Base-by-base conservation (phyloP, 176 grass and related monocot species). In the Ampelocalamus luodianensis region DNA sequence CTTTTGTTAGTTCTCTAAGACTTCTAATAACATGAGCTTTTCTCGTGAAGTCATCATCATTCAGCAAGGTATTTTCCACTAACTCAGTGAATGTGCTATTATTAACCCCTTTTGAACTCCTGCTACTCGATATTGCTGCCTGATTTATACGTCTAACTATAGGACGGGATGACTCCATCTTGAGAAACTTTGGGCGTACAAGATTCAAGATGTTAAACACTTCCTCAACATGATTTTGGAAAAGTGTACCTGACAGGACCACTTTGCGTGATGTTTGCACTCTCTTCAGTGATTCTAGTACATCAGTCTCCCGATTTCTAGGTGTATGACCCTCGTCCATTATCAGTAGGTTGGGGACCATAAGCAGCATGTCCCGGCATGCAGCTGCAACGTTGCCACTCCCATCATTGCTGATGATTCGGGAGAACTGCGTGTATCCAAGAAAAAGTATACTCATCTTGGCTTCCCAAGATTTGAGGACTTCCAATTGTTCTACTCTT, bases 351-450 rank as follows among this genome's bases (percentile, higher is more conserved):
- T 82, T 88, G 78, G 96, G 93, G 22, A 98, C 54, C 73, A 87
- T 95, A 37, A 98, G 91, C 51, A 98, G 78, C 68, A 82, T 90
- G 66, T 98, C 89, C 69, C 88, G 89, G 58, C 96, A 98, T n/a
- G 89, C 91, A 82, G 85, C 85, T 80, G 89, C 81, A 4, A 89
- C 83, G 1, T 72, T 89, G 80, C 89, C 83, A 72, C 69, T 32
- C 43, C 69, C 83, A 46, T 88, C 74, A 67, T 74, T 78, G 44
- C 82, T 90, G 49, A 98, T 45, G 18, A 98, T 98, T 70, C 45
- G 88, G 54, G 93, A 83, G 56, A 98, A 98, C 80, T 98, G 96
- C 24, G 87, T 93, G 85, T 98, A 98, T 72, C 96, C 96, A 67
- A 98, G 82, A 91, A 98, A 92, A 4, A 98, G 79, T 44, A 98